Evolutionary conservation across 2,329 filamentous ascomycete species (phyloP), one percentile per base, ranked within the genome.

Genomic region (Thielaviopsis populi): DNA sequence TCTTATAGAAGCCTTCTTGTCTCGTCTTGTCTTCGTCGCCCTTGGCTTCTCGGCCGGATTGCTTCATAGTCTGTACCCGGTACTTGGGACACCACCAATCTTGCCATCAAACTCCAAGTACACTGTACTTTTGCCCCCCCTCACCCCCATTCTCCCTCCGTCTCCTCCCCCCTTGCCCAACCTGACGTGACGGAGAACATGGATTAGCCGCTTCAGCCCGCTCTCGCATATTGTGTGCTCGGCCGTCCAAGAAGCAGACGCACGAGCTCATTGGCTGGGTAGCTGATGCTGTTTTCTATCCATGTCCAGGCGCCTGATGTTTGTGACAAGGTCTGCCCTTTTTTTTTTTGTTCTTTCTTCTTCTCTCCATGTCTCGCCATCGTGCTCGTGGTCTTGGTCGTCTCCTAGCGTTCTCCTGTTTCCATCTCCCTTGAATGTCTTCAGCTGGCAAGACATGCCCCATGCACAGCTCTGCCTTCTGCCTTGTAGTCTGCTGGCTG

Each of bases 161-260:
- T n/a, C n/a, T 17, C 27, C 27, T 27, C n/a, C 19, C 40, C 58
- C 37, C 58, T 24, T 59, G 22, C 58, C 40, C 58, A 42, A 24
- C 33, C 37, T 42, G 58, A 41, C 37, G 22, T 59, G 56, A 59
- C 50, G 50, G 50, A 33, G 24, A 56, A 56, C 50, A 56, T 56
- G 50, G 50, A 56, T 56, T 42, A 27, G 19, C 40, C 40, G 40
- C 24, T 60, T 19, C 58, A 42, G 58, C 41, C 58, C 58, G 58
- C 58, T 41, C 41, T 42, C 41, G 58, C 58, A 59, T 59, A 41
- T 59, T 59, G 40, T 11, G 40, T 24, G 27, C 58, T 41, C 40
- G 41, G 33, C 22, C 40, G 58, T 33, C 50, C 33, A 24, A 56
- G 50, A 56, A 56, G 24, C 11, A 56, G 17, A 30, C 33, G 50